Evolutionary conservation across 2,329 filamentous ascomycete species (phyloP).

Genomic region (Botrytis porri): DNA sequence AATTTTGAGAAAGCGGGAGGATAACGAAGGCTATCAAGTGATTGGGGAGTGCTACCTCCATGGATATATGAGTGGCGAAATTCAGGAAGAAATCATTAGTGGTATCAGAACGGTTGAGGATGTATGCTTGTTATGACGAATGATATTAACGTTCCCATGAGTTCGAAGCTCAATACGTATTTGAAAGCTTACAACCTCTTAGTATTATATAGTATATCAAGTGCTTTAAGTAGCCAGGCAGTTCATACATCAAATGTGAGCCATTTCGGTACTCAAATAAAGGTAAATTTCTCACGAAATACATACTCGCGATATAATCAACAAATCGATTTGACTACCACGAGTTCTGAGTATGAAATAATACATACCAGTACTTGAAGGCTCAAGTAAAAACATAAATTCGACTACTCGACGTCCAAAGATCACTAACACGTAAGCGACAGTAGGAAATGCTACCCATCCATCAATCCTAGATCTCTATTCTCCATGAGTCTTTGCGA

Average conservation of each 20-base stretch:
- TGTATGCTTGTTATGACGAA: conserved; percentile 11
- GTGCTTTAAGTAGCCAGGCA: neutral
- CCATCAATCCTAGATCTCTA: neutral
- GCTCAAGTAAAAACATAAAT: neutral
- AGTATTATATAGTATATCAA: neutral
- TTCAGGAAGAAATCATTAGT: neutral
- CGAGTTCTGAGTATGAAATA: too few relatives aligned
- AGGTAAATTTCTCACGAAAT: too few relatives aligned
- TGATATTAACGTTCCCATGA: neutral
- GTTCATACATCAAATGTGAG: too few relatives aligned
- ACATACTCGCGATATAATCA: too few relatives aligned
- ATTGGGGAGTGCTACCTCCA: conserved; percentile 28
- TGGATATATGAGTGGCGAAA: conserved; percentile 28
- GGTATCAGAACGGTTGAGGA: conserved; percentile 1
- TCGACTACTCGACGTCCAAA: neutral
- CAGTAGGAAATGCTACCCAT: neutral
- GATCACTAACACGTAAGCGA: neutral
- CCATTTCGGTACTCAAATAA: too few relatives aligned
- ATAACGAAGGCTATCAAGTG: conserved; percentile 11
- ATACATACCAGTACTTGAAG: neutral
- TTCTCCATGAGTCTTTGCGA: too few relatives aligned
- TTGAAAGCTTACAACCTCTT: neutral
- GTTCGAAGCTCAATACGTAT: neutral
- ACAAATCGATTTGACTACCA: too few relatives aligned
- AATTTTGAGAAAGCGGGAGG: conserved; percentile 22